Conservation (phyloP, 1,284 basidiomycete genomes). For the Agaricales sp. region DNA sequence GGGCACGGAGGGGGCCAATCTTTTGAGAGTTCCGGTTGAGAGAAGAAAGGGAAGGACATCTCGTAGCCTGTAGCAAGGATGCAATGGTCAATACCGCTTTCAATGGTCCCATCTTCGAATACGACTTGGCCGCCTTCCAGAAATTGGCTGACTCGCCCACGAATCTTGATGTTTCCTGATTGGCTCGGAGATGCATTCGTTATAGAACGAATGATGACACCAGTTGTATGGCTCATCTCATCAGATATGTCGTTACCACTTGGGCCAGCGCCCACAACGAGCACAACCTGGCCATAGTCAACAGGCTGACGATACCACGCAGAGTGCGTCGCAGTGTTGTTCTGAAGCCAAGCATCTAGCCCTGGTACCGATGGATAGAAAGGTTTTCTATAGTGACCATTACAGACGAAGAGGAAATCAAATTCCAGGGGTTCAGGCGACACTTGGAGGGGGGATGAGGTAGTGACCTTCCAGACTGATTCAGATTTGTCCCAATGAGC, state of each 20-base stretch:
- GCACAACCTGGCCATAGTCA: constrained; percentile 35
- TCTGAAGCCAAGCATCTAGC: constrained; percentile 41
- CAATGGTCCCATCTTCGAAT: constrained; percentile 49
- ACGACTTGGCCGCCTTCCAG: constrained; percentile 33
- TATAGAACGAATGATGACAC: constrained; percentile 48
- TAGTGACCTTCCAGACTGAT: constrained; percentile 40
- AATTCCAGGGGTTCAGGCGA: constrained; percentile 31
- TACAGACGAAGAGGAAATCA: constrained; percentile 59
- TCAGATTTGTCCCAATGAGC: constrained; percentile 29
- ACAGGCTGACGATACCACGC: constrained; percentile 53
- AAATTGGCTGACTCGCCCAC: constrained; percentile 34
- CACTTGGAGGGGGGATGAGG: constrained; percentile 26
- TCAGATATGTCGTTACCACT: constrained; percentile 56
- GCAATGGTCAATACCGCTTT: constrained; percentile 45
- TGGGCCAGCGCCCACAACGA: constrained; percentile 64
- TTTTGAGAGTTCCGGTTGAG: constrained; percentile 20
- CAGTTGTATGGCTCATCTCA: constrained; percentile 38
- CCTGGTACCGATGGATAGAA: constrained; percentile 50
- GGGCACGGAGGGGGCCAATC: constrained; percentile 31
- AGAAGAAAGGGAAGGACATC: constrained; percentile 51
- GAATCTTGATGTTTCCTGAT: constrained; percentile 28
- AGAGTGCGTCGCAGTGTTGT: constrained; percentile 45
- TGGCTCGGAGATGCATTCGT: constrained; percentile 24
- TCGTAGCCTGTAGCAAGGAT: constrained; percentile 71
- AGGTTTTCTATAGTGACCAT: constrained; percentile 62